These are phyloP conservation scores for Eremothecium sinecaudum DNA, from an alignment of 1,139 yeast genomes.

Conservation along the genomic window DNA sequence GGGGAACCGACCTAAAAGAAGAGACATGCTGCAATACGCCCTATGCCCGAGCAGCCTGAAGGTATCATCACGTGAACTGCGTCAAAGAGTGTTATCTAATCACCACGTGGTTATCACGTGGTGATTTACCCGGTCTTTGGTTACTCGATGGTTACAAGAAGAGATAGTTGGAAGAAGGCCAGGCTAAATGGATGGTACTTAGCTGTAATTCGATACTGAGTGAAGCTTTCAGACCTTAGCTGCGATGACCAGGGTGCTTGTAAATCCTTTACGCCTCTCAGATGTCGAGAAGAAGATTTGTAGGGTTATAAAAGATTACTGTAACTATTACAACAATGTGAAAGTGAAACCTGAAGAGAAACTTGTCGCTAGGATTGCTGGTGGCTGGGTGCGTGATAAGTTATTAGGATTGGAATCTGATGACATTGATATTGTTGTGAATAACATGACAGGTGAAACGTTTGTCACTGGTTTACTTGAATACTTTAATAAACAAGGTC, in stretches of 20 bases:
- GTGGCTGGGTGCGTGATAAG: conserved; percentile 99
- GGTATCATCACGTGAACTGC: too few species aligned
- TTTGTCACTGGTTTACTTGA: conserved; percentile 62
- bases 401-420: conserved; percentile 68
- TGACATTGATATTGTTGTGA: conserved; percentile 87
- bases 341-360: conserved; percentile 14
- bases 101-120: too few species aligned
- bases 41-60: too few species aligned
- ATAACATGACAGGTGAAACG: conserved; percentile 71
- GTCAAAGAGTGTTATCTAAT: too few species aligned
- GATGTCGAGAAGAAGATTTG: conserved; percentile 23
- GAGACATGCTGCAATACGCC: too few species aligned
- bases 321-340: conserved; percentile 16
- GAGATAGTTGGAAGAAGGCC: too few species aligned
- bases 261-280: conserved; percentile 16
- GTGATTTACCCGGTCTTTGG: too few species aligned
- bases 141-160: too few species aligned
- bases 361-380: conserved; percentile 70
- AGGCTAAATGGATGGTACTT: too few species aligned
- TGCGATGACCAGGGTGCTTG: conserved; percentile 3
- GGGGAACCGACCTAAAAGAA: too few species aligned
- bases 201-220: too few species aligned
- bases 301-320: conserved; percentile 24
- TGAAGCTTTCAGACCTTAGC: too few species aligned
- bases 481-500: conserved; percentile 39